A percentile compares a stretch with the other conserved stretches of the same genome.
phyloP scores from a whole-genome alignment of 2,329 filamentous ascomycete species.

The Aspergillus pseudotamarii region DNA sequence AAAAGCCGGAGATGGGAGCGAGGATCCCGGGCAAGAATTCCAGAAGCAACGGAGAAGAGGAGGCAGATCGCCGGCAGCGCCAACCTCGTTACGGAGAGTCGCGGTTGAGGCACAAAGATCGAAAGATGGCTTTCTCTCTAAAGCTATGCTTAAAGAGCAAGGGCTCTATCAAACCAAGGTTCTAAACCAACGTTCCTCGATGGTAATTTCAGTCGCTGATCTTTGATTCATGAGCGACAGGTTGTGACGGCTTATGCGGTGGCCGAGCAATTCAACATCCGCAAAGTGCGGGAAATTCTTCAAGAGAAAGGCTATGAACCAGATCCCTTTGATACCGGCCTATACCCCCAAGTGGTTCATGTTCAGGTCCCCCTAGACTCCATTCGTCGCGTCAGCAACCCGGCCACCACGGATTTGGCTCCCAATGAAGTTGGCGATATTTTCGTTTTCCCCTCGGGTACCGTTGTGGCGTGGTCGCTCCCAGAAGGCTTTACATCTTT shows the following conservation, averaged over 20 bases:
- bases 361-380: constrained; percentile 54
- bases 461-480: constrained; percentile 88
- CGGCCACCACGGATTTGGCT: constrained; percentile 39
- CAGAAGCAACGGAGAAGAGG: constrained; percentile 52
- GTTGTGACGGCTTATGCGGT: constrained; percentile 67
- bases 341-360: constrained; percentile 69
- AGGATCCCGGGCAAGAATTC: constrained; percentile 20
- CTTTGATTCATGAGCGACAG: constrained; percentile 30
- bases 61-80: constrained; percentile 56
- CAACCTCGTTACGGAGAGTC: constrained; percentile 79
- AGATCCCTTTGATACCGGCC: constrained; percentile 64
- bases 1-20: constrained; percentile 18
- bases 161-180: constrained; percentile 43
- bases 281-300: constrained; percentile 59
- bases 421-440: constrained; percentile 71
- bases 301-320: constrained; percentile 61
- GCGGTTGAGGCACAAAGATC: constrained; percentile 79
- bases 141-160: constrained; percentile 43
- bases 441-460: constrained; percentile 94
- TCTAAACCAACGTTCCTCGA: constrained; percentile 7
- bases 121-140: constrained; percentile 55
- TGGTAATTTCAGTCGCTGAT: constrained; percentile 17
- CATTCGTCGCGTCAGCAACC: constrained; percentile 47
- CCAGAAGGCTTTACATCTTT: constrained; percentile 72
- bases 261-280: constrained; percentile 67